These are phyloP conservation scores for Tephrocybe sp. DNA, from an alignment of 768 basidiomycete species.

Conservation along the genomic window DNA sequence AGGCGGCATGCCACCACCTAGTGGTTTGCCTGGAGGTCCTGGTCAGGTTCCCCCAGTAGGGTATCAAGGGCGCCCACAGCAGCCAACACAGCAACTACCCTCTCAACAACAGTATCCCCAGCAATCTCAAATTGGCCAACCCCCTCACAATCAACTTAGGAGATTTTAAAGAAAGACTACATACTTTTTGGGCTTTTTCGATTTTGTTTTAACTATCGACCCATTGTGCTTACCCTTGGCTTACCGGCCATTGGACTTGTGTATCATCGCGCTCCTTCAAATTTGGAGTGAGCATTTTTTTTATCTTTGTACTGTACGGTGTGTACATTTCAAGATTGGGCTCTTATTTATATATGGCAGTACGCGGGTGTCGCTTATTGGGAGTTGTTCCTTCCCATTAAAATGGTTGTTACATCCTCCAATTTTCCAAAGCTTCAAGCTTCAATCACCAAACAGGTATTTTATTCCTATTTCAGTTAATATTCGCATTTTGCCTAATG, in stretches of 20 bases:
- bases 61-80: conserved; percentile 31
- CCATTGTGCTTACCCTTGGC: conserved; percentile 3
- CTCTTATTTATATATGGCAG: conserved; percentile 1
- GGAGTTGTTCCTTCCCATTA: too few relatives aligned
- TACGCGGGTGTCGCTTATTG: background rate
- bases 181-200: conserved; percentile 10
- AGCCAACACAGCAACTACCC: conserved; percentile 19
- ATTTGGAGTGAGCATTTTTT: background rate
- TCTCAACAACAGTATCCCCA: conserved; percentile 24
- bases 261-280: background rate
- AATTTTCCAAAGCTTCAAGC: too few relatives aligned
- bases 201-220: background rate
- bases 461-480: too few relatives aligned
- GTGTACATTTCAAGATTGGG: conserved; percentile 7
- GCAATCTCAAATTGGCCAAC: conserved; percentile 23
- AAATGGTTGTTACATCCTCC: too few relatives aligned
- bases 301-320: conserved; percentile 10
- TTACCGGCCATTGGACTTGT: background rate
- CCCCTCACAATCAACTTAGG: conserved; percentile 28
- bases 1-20: conserved; percentile 18
- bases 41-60: conserved; percentile 25
- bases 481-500: too few relatives aligned
- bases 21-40: conserved; percentile 17
- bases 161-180: conserved; percentile 23
- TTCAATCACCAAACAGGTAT: too few relatives aligned